Percentiles rank a stretch among this genome's conserved stretches.
Evolutionary conservation across 768 basidiomycete species (phyloP).

Genomic region (Austroboletus eburneus): DNA sequence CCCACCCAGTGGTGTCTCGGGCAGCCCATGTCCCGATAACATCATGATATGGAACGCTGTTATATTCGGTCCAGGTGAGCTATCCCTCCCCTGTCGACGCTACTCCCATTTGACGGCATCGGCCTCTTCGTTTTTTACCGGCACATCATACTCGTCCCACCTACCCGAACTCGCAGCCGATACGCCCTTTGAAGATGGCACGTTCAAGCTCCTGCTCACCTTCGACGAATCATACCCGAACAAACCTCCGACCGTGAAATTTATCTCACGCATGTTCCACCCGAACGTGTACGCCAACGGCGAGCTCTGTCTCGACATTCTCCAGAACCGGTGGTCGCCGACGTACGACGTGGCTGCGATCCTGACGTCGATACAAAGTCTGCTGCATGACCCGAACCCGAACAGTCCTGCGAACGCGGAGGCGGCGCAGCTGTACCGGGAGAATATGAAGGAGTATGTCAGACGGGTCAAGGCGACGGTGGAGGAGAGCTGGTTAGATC

Average conservation of each 20-base stretch:
- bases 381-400: conserved; percentile 97
- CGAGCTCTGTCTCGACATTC: conserved; percentile 95
- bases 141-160: too few relatives aligned
- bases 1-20: conserved; percentile 94
- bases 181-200: conserved; percentile 98
- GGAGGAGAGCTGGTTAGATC: conserved; percentile 92
- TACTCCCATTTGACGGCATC: conserved; percentile 2
- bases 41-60: conserved; percentile 99
- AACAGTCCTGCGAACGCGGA: conserved; percentile 98
- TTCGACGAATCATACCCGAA: conserved; percentile 99
- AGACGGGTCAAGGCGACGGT: conserved; percentile 89
- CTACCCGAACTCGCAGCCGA: too few relatives aligned
- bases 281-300: conserved; percentile 99
- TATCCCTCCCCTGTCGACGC: not conserved
- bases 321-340: conserved; percentile 98
- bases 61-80: conserved; percentile 94
- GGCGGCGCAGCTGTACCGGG: conserved; percentile 92
- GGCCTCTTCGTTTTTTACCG: not conserved
- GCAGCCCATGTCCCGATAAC: conserved; percentile 95
- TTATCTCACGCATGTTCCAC: conserved; percentile 97
- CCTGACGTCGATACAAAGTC: conserved; percentile 91
- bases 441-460: conserved; percentile 99
- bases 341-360: conserved; percentile 99
- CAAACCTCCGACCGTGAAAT: conserved; percentile 96
- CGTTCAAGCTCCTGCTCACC: conserved; percentile 91